Percentiles rank a stretch among this genome's conserved stretches.
Evolutionary conservation across 805 yeast species (phyloP).

Genomic region (Alloascoidea africana): DNA sequence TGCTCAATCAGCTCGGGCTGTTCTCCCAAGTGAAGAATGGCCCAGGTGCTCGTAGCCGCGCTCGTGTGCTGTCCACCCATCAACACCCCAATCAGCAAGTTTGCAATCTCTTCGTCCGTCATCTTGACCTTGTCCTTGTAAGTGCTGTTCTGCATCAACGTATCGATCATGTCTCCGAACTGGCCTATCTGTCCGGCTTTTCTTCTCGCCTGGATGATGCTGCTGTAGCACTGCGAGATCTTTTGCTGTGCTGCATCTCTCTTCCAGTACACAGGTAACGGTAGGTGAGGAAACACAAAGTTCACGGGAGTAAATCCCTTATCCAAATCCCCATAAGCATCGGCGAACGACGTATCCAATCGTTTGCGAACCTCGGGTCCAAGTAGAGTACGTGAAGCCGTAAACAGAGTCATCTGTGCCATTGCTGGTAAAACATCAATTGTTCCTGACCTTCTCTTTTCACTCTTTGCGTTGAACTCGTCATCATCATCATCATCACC

Average conservation of each 20-base stretch:
- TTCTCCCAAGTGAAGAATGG: constrained; percentile 78
- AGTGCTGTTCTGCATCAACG: constrained; percentile 65
- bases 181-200: constrained; percentile 50
- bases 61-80: constrained; percentile 99
- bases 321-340: constrained; percentile 79
- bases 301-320: constrained; percentile 94
- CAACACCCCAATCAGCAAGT: constrained; percentile 82
- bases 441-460: constrained; percentile 12
- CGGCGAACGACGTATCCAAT: constrained; percentile 73
- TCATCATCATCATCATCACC: too few relatives aligned
- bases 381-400: constrained; percentile 82
- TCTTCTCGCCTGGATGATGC: constrained; percentile 64
- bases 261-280: constrained; percentile 67
- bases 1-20: constrained; percentile 76
- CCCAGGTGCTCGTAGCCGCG: constrained; percentile 94
- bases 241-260: constrained; percentile 82
- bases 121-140: constrained; percentile 89
- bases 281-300: constrained; percentile 90
- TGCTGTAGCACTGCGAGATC: constrained; percentile 70
- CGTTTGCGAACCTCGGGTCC: constrained; percentile 85
- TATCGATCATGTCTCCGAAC: constrained; percentile 80
- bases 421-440: constrained; percentile 58
- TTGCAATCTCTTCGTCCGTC: constrained; percentile 93
- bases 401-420: constrained; percentile 91
- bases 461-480: constrained; percentile 17